phyloP scores from a whole-genome alignment of 1,139 yeast species.

The Yamadazyma trypodendri region DNA sequence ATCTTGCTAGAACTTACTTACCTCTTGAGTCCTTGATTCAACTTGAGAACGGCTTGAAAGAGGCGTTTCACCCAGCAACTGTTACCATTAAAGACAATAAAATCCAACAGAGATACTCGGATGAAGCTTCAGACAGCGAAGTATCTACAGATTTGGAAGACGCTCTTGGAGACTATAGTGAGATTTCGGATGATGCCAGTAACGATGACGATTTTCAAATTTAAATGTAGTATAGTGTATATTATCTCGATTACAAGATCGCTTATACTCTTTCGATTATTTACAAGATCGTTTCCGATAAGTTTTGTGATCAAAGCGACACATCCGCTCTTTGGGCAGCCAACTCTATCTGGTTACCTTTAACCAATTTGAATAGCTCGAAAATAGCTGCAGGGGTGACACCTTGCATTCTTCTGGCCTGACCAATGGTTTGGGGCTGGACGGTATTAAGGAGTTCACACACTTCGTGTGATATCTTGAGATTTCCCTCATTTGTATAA shows the following conservation, averaged over 20 bases:
- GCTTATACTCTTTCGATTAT: constrained; percentile 5
- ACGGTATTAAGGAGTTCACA: constrained; percentile 66
- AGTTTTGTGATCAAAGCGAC: not conserved
- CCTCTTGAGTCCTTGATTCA: constrained; percentile 39
- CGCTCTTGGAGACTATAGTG: not conserved
- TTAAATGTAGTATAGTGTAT: constrained; percentile 11
- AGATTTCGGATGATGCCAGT: constrained; percentile 8
- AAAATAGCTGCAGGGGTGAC: constrained; percentile 85
- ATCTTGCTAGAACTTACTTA: constrained; percentile 34
- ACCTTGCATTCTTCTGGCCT: constrained; percentile 92
- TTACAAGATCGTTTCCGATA: constrained; percentile 7
- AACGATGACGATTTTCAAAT: constrained; percentile 3
- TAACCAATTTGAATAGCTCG: constrained; percentile 55
- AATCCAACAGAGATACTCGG: not conserved
- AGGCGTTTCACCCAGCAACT: constrained; percentile 4
- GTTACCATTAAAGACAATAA: not conserved
- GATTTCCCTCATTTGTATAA: constrained; percentile 48
- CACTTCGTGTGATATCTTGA: constrained; percentile 70
- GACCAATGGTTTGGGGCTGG: constrained; percentile 89
- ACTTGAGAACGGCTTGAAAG: constrained; percentile 31
- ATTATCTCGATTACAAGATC: constrained; percentile 1
- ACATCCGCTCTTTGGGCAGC: constrained; percentile 13
- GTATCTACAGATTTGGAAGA: too few relatives aligned
- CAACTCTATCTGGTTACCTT: constrained; percentile 23
- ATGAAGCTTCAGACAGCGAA: not conserved